A percentile compares a stretch with the other conserved stretches of the same genome.
phyloP scores from a whole-genome alignment of 2,329 filamentous ascomycete genomes.

The Xylaria sp. region DNA sequence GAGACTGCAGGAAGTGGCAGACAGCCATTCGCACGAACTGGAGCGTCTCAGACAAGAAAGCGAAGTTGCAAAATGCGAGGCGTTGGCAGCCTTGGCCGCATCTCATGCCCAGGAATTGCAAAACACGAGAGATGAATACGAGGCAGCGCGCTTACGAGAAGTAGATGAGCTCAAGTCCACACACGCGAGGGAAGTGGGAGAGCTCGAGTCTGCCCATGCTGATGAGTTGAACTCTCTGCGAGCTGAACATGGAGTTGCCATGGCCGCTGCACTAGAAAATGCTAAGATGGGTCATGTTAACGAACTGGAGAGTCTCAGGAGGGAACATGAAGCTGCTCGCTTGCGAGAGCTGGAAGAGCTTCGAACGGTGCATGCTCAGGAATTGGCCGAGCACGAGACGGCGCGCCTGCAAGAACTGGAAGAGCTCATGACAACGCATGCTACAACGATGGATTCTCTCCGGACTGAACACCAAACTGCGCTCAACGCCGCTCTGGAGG shows the following conservation, averaged over 20 bases:
- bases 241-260: background rate
- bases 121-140: constrained; percentile 4
- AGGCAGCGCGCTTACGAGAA: constrained; percentile 12
- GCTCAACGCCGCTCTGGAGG: constrained; percentile 19
- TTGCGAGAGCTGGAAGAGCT: background rate
- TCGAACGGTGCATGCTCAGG: constrained; percentile 3
- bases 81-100: constrained; percentile 20
- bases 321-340: constrained; percentile 10
- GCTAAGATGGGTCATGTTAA: background rate
- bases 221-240: background rate
- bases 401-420: constrained; percentile 22
- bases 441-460: constrained; percentile 24
- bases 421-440: constrained; percentile 29
- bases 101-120: constrained; percentile 12
- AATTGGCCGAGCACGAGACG: background rate
- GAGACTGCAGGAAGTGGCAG: constrained; percentile 26
- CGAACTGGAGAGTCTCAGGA: constrained; percentile 17
- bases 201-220: constrained; percentile 29
- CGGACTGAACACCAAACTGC: constrained; percentile 27
- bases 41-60: constrained; percentile 24
- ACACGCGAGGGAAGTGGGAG: constrained; percentile 27
- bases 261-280: background rate
- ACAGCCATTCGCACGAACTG: constrained; percentile 23
- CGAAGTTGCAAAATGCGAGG: constrained; percentile 21
- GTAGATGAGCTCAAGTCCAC: constrained; percentile 27